Base-by-base conservation (phyloP, 768 basidiomycete genomes). In the Leccinum subgranulosum region DNA sequence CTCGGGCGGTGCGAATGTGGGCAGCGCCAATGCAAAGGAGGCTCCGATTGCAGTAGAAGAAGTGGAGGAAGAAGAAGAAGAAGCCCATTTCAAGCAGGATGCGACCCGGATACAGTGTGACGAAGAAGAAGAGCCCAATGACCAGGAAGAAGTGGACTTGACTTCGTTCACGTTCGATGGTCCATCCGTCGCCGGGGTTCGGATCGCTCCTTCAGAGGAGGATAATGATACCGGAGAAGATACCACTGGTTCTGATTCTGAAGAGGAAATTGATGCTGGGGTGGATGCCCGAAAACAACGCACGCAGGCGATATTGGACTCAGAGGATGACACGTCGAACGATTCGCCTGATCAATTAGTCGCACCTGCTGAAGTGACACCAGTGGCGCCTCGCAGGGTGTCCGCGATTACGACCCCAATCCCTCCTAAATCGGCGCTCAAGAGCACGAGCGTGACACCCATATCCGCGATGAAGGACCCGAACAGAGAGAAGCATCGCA, bases 81-180 rank as follows among this genome's bases (percentile, higher is more conserved):
- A 69, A 6, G 41, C 19, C 5, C 41, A 43, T 11, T 43, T 43
- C 2, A 43, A 43, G 41, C 41, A 43, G 19, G 41, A 21, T 19
- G 41, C 19, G 41, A 19, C 41, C 19, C 41, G 11, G 19, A 43
- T 43, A 21, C 19, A 43, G 41, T 43, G 19, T 21, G 41, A 43
- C 41, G 81, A 80, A 51, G 76, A 78, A 47, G 68, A 69, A 3
- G 75, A 73, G 27, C 62, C 61, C 15, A 82, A 84, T 46, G 87
- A 86, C 60, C 84, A 80, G 58, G 87, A 87, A 69, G 88, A 88
- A 64, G 76, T 81, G 52, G 84, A 84, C 62, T 73, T 88, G 61
- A 83, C 79, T 10, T 88, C 88, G 53, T 92, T 91, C 73, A 85
- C 82, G 28, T 85, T 89, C 36, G 90, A 90, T 66, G 82, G 73